Evolutionary conservation across 176 grass and related monocot genomes (phyloP), one percentile per base, ranked within the genome.

Genomic region (Chrysopogon serrulatus): DNA sequence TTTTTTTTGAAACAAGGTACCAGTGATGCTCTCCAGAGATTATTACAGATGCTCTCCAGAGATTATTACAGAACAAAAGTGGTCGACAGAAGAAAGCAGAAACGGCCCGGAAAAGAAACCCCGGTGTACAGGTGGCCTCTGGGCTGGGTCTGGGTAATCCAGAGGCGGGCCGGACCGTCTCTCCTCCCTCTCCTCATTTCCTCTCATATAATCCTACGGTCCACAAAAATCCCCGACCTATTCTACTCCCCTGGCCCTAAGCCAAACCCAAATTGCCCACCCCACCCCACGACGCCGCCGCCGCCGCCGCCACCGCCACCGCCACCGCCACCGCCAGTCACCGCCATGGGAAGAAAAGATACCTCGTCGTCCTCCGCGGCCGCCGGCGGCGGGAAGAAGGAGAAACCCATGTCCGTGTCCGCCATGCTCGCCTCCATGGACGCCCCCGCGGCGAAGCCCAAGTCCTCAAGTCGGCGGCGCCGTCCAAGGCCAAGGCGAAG

Each of bases 401-500:
- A 90, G 2, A 88, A 92, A 26, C 90, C 92, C 18, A 85, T 92
- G 37, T 93, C 88, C 1, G 96, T 98, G 45, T 98, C 96, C 67
- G 91, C 93, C 62, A 93, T 98, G 91, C 96, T 98, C 2, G 96
- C 96, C 8, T 90, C 93, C 40, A 93, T 98, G 96, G 96, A 98
- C 56, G 89, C 60, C 40, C 79, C 65, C 42, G 87, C 68, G 23
- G 65, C 79, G n/a, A 93, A 95, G 11, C 10, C 85, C n/a, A 90
- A 80, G 63, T 32, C 88, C 15, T 60, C 57, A 92, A 90, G 21
- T 1, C 85, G 15, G 63, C 77, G 23, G 68, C 80, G 7, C 90
- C 91, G 49, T 84, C 91, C 49, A 93, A 95, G 18, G 7, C 88
- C 27, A 93, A 95, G 18, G 10, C 84, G 27, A 90, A 77, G 76